phyloP scores from a whole-genome alignment of 1,284 basidiomycete species.

The Lentinula novae-zelandiae region DNA sequence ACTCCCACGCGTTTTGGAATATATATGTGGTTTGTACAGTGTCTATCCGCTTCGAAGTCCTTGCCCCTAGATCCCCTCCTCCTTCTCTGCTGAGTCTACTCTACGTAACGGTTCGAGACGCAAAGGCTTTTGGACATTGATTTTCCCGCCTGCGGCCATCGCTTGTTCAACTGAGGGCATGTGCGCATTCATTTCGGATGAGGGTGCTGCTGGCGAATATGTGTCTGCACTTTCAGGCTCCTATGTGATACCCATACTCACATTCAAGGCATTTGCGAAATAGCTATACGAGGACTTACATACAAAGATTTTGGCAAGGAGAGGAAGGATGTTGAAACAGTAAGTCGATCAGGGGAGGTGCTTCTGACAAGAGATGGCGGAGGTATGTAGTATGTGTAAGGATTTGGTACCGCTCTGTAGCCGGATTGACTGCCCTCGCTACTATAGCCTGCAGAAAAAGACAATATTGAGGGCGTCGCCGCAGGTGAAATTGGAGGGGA shows the following conservation, averaged over 20 bases:
- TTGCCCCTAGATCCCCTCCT: not conserved
- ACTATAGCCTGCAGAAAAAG: constrained; percentile 1
- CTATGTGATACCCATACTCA: not conserved
- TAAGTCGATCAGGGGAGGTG: not conserved
- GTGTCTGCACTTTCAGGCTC: not conserved
- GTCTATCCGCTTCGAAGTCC: not conserved
- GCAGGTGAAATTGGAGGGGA: not conserved
- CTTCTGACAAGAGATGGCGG: not conserved
- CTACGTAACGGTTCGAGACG: not conserved
- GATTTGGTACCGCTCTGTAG: not conserved
- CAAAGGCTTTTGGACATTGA: not conserved
- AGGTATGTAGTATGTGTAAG: not conserved
- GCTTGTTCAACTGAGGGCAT: not conserved
- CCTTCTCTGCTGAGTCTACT: not conserved
- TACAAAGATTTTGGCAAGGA: constrained; percentile 1
- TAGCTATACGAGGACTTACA: not conserved
- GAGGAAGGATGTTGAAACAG: not conserved
- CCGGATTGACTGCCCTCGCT: not conserved
- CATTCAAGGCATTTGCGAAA: not conserved
- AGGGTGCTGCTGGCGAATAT: constrained; percentile 8
- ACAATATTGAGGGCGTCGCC: not conserved
- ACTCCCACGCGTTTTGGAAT: not conserved
- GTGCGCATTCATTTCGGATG: constrained; percentile 8
- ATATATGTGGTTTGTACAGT: not conserved
- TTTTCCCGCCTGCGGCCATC: not conserved